A percentile compares a stretch with the other conserved stretches of the same genome.
Evolutionary conservation across 257 asterid species (phyloP).

Genomic region (Salvia splendens): DNA sequence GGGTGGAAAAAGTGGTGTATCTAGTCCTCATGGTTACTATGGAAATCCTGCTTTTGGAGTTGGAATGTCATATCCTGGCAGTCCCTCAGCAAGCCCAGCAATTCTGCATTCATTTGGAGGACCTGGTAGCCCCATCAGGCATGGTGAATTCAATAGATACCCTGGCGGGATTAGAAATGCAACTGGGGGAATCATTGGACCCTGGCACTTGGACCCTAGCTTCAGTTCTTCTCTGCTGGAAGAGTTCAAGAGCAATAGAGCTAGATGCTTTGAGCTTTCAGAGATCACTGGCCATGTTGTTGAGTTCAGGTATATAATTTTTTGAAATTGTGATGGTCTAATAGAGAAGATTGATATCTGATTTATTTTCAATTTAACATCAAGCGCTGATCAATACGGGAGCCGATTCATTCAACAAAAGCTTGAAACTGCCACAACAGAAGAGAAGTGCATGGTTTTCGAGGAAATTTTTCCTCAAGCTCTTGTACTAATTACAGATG

Average conservation of each 20-base stretch:
- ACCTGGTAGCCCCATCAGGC: conserved; percentile 87
- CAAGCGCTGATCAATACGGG: conserved; percentile 93
- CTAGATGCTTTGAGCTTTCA: conserved; percentile 81
- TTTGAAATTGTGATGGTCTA: background rate
- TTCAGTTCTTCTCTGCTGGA: conserved; percentile 74
- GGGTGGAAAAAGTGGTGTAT: conserved; percentile 47
- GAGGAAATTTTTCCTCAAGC: conserved; percentile 89
- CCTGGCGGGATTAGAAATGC: conserved; percentile 71
- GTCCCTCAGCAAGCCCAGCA: conserved; percentile 67
- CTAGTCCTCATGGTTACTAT: conserved; percentile 79
- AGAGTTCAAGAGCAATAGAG: conserved; percentile 93
- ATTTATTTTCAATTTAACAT: conserved; percentile 25
- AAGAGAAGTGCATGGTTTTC: conserved; percentile 91
- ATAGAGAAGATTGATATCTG: conserved; percentile 24
- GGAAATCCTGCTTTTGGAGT: conserved; percentile 64
- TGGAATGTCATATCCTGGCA: conserved; percentile 84
- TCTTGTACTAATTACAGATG: conserved; percentile 87
- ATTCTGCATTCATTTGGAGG: conserved; percentile 64
- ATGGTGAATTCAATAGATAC: conserved; percentile 63
- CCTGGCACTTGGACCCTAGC: conserved; percentile 77
- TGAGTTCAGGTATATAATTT: conserved; percentile 74
- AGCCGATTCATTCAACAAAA: conserved; percentile 97
- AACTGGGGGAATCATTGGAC: conserved; percentile 70
- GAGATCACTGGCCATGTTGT: conserved; percentile 93
- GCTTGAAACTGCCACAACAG: conserved; percentile 87